These are phyloP conservation scores for Neonectria punicea DNA, from an alignment of 2,329 filamentous ascomycete species.

Conservation along the genomic window DNA sequence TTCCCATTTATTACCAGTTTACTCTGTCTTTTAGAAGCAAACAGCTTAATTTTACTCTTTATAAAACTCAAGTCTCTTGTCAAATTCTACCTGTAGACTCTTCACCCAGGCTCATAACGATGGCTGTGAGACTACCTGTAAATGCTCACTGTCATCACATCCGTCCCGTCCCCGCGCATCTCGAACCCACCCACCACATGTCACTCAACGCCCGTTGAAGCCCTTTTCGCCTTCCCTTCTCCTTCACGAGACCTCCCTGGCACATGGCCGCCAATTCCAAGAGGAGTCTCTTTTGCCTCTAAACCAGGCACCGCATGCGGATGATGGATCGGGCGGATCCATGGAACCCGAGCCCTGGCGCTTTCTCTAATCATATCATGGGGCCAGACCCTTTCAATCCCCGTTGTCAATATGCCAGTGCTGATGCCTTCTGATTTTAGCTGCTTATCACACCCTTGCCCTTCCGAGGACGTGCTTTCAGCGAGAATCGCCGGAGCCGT, in stretches of 20 bases:
- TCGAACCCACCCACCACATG: neutral
- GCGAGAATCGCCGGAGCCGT: neutral
- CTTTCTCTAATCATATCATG: slow-evolving; percentile 23
- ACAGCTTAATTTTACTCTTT: too few relatives aligned
- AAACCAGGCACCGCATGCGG: slow-evolving; percentile 3
- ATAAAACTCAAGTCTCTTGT: neutral
- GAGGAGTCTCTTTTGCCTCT: neutral
- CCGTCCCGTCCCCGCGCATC: neutral
- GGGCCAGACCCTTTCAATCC: slow-evolving; percentile 4
- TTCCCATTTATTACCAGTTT: too few relatives aligned
- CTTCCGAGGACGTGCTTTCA: neutral
- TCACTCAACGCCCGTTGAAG: neutral
- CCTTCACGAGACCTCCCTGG: slow-evolving; percentile 12
- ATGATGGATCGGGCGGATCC: slow-evolving; percentile 9
- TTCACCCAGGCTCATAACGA: neutral
- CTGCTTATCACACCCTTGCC: neutral
- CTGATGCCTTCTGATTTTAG: neutral
- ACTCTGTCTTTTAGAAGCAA: too few relatives aligned
- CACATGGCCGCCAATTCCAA: slow-evolving; percentile 4
- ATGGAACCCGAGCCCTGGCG: neutral
- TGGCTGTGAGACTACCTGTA: neutral
- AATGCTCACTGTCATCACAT: neutral
- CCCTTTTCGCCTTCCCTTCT: neutral
- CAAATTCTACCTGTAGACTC: neutral
- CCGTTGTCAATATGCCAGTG: neutral